Conservation (phyloP, 129 eudicot species). For the Escallonia herrerae region DNA sequence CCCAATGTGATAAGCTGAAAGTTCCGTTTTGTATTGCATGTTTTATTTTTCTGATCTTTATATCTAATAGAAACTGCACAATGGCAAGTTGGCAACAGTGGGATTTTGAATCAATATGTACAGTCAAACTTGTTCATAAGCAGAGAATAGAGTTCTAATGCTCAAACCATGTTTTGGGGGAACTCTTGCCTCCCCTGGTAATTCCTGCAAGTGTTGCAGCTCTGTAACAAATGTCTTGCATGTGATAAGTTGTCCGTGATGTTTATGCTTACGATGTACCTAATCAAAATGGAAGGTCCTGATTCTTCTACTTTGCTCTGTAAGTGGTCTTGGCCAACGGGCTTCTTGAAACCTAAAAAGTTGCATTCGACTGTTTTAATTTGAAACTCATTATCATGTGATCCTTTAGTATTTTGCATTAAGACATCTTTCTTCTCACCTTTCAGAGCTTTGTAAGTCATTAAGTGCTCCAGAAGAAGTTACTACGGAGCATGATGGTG, state of each 20-base stretch:
- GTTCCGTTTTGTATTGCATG: no score
- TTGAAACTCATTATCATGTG: neutral
- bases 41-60: no score
- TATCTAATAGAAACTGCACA: no score
- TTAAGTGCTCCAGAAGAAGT: conserved; percentile 33
- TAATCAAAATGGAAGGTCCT: neutral
- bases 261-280: neutral
- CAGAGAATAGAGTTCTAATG: no score
- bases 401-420: neutral
- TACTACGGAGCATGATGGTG: conserved; percentile 33
- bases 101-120: no score
- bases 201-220: neutral
- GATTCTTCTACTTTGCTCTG: neutral
- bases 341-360: neutral
- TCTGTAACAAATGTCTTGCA: neutral
- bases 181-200: neutral
- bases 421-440: neutral
- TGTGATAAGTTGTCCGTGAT: neutral
- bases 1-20: neutral
- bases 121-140: no score
- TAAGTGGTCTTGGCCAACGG: neutral
- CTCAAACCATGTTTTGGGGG: no score
- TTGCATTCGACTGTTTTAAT: neutral
- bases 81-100: no score
- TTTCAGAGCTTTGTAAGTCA: conserved; percentile 71